Evolutionary conservation across 148 eudicot genomes (phyloP).

Genomic region (Heliamphora exappendiculata): DNA sequence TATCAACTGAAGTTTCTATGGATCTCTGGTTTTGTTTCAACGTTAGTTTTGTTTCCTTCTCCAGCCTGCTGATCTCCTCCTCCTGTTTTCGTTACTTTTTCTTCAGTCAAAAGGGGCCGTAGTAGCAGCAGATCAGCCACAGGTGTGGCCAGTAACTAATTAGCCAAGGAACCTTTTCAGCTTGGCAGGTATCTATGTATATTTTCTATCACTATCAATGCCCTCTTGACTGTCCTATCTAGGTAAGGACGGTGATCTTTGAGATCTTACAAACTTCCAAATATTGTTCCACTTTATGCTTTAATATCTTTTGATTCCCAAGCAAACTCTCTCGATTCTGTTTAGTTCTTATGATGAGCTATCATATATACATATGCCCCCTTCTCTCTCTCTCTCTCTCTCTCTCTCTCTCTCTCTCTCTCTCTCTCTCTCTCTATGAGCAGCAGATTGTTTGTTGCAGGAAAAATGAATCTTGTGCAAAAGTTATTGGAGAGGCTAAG

Average conservation of each 20-base stretch:
- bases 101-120: conserved; percentile 14
- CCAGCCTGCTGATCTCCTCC: no score
- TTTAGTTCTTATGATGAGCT: background rate
- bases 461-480: conserved; percentile 32
- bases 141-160: background rate
- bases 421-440: no score
- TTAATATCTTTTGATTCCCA: conserved; percentile 4
- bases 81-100: conserved; percentile 14
- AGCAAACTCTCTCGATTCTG: background rate
- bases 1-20: conserved; percentile 22
- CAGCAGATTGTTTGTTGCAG: conserved; percentile 16
- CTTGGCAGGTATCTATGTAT: background rate
- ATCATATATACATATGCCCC: background rate
- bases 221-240: background rate
- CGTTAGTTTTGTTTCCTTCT: conserved; percentile 15
- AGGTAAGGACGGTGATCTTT: background rate
- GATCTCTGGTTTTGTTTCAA: conserved; percentile 18
- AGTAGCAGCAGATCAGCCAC: no score
- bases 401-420: background rate
- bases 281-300: background rate
- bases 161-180: background rate
- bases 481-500: conserved; percentile 54
- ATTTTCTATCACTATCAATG: background rate
- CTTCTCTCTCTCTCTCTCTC: no score
- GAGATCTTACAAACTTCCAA: background rate